Evolutionary conservation across 768 basidiomycete genomes (phyloP), one percentile per base, ranked within the genome.

Genomic region (Russula dissimulans): DNA sequence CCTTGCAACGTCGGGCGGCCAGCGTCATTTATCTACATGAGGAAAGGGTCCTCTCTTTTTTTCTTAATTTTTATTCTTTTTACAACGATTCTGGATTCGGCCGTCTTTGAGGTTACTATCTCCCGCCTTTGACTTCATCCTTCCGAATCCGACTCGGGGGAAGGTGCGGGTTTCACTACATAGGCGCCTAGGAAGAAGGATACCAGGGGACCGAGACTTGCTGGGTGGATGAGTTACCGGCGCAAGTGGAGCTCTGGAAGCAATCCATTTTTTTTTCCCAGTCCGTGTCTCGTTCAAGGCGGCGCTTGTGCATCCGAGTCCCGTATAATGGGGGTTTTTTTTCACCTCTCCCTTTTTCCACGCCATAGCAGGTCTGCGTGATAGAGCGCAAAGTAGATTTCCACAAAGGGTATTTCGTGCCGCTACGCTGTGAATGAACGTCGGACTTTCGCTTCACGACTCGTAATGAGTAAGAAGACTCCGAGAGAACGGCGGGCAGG

Each of bases 391-490:
- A 55, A n/a, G 32, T 7, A 8, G 4, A 29, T 42, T 60, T 42
- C 57, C 54, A 14, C 18, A 51, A 53, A 26, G 18, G 29, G 38
- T 36, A 39, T 57, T n/a, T 22, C n/a, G 31, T 29, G 39, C 41
- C 41, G 41, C 53, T 5, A 3, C 34, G 34, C 34, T 36, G 34
- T 36, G 34, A 36, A 36, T 2, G 10, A 36, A 36, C 8, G 48
- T 47, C 56, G 44, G 56, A 53, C 51, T 47, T 62, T 57, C 43
- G 43, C 49, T 43, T 51, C 26, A 5, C 1, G 53, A 6, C n/a
- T 43, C 39, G 12, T 4, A 53, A 53, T 42, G 46, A 18, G 61
- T 4, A 62, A 43, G 56, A 57, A 62, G 61, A 22, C 61, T 62
- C 61, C 61, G 43, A 8, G 45, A 48, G 32, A 39, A 47, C 29